Percentiles rank a stretch among this genome's conserved stretches.
phyloP scores from a whole-genome alignment of 2,329 filamentous ascomycete genomes.

The Ascochyta viciae-villosae region DNA sequence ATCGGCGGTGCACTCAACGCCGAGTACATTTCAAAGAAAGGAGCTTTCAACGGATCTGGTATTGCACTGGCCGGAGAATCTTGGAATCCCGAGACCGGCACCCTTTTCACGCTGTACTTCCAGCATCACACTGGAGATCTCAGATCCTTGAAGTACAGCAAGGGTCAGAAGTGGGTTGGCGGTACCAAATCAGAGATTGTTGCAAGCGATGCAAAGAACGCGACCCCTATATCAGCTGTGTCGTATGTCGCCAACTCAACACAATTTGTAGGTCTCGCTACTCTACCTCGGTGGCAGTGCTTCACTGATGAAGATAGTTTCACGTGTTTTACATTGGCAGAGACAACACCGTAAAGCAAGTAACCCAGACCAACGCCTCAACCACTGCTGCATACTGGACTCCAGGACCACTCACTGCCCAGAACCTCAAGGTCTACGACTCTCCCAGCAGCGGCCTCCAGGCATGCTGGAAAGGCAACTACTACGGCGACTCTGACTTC shows the following conservation, averaged over 20 bases:
- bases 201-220: constrained; percentile 54
- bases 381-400: constrained; percentile 48
- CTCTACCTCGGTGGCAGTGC: not conserved
- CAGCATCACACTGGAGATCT: constrained; percentile 55
- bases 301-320: constrained; percentile 29
- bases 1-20: constrained; percentile 52
- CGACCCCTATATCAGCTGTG: constrained; percentile 53
- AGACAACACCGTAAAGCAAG: constrained; percentile 50
- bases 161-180: constrained; percentile 48
- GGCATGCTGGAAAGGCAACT: constrained; percentile 78
- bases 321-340: constrained; percentile 53
- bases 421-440: constrained; percentile 86
- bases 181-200: constrained; percentile 50
- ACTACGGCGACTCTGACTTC: constrained; percentile 51
- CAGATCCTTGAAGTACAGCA: constrained; percentile 49
- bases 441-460: constrained; percentile 88
- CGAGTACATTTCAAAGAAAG: constrained; percentile 49
- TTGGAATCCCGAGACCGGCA: constrained; percentile 47
- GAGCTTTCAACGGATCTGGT: constrained; percentile 57
- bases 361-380: constrained; percentile 46
- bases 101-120: constrained; percentile 54
- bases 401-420: constrained; percentile 63
- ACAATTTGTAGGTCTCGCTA: constrained; percentile 43
- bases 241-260: constrained; percentile 48
- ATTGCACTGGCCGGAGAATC: constrained; percentile 55